These are phyloP conservation scores for Conoideocrella luteorostrata DNA, from an alignment of 2,329 filamentous ascomycete genomes.

Conservation along the genomic window DNA sequence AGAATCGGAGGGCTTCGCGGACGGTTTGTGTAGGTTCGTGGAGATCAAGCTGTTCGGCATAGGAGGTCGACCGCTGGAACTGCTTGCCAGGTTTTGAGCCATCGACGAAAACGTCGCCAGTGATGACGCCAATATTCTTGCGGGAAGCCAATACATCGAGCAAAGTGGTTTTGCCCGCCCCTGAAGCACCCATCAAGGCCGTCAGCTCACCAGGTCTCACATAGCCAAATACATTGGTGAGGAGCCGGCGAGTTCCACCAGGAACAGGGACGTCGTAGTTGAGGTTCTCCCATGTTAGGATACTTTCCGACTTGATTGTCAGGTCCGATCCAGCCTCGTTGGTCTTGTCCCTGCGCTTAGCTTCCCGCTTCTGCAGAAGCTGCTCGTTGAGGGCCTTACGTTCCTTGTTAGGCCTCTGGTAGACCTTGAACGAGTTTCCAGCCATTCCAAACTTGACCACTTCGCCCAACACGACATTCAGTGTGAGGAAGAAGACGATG, in stretches of 20 bases:
- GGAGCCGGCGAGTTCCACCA: conserved; percentile 48
- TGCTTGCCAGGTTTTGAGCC: conserved; percentile 49
- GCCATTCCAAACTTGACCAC: conserved; percentile 71
- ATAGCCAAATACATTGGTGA: conserved; percentile 56
- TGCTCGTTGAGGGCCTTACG: conserved; percentile 58
- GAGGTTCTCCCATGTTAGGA: conserved; percentile 83
- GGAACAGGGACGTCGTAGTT: conserved; percentile 66
- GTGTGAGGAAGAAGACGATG: conserved; percentile 66
- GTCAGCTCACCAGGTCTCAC: conserved; percentile 72
- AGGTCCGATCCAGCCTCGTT: conserved; percentile 43
- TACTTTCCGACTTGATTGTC: conserved; percentile 52
- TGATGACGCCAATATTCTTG: conserved; percentile 56
- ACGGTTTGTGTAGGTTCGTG: conserved; percentile 58
- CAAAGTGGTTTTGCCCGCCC: conserved; percentile 83
- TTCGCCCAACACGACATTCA: conserved; percentile 76
- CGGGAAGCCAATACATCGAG: conserved; percentile 65
- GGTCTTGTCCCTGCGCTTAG: conserved; percentile 40
- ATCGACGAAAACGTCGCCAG: conserved; percentile 52
- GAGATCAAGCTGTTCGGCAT: conserved; percentile 57
- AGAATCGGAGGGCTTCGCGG: conserved; percentile 57
- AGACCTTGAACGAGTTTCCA: conserved; percentile 75
- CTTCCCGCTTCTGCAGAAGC: conserved; percentile 52
- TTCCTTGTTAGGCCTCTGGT: conserved; percentile 63
- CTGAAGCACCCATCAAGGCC: conserved; percentile 74
- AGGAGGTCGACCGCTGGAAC: conserved; percentile 56